phyloP scores from a whole-genome alignment of 2,329 filamentous ascomycete species.

The Periconia macrospinosa region DNA sequence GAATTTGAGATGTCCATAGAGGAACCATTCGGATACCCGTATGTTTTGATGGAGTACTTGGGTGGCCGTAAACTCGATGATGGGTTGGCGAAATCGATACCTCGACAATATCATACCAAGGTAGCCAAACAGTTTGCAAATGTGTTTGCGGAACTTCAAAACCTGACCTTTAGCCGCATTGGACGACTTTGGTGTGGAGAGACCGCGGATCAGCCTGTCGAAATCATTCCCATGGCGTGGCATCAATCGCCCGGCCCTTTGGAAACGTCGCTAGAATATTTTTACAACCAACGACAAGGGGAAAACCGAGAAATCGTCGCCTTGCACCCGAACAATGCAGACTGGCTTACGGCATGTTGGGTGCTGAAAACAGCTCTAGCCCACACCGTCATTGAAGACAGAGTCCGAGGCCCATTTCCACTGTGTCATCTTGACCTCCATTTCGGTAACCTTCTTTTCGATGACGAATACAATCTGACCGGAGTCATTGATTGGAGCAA shows the following conservation, averaged over 20 bases:
- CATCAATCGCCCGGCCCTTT: constrained; percentile 17
- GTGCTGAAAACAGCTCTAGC: constrained; percentile 20
- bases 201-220: constrained; percentile 14
- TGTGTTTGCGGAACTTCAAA: constrained; percentile 16
- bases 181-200: constrained; percentile 19
- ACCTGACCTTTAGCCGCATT: constrained; percentile 17
- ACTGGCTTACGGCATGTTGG: constrained; percentile 18
- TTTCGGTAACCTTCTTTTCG: constrained; percentile 47
- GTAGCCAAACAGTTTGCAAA: constrained; percentile 17
- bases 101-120: constrained; percentile 13
- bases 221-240: constrained; percentile 19
- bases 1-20: constrained; percentile 15
- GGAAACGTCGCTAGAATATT: constrained; percentile 16
- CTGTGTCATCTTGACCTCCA: constrained; percentile 40
- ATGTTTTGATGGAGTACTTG: constrained; percentile 17
- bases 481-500: constrained; percentile 26
- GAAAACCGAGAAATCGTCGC: constrained; percentile 15
- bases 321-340: constrained; percentile 15
- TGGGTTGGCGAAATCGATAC: constrained; percentile 13
- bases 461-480: constrained; percentile 45
- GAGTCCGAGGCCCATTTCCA: constrained; percentile 40
- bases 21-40: constrained; percentile 14
- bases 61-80: constrained; percentile 13
- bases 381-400: constrained; percentile 17
- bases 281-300: constrained; percentile 16